phyloP scores from a whole-genome alignment of 441 rosid species.

The Adansonia rubrostipa region DNA sequence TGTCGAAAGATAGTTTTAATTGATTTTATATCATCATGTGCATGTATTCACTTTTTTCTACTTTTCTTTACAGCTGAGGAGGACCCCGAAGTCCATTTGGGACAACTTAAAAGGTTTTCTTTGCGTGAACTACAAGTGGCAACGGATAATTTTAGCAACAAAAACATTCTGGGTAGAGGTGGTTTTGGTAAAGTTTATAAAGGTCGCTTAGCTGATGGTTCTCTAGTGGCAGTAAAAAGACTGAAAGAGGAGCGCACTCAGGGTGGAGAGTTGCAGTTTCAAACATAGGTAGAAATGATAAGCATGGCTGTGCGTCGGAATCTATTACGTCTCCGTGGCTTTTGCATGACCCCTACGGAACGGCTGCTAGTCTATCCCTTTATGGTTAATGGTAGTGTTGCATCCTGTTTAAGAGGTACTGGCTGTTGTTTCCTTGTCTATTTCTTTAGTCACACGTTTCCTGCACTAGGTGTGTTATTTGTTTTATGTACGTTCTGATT shows the following conservation, averaged over 20 bases:
- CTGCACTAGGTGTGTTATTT: no score
- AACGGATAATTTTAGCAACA: constrained; percentile 71
- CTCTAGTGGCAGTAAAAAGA: constrained; percentile 81
- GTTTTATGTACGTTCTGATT: no score
- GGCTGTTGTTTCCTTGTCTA: constrained; percentile 2
- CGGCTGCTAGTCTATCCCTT: constrained; percentile 84
- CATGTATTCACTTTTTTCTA: constrained; percentile 28
- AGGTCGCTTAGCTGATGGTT: constrained; percentile 73
- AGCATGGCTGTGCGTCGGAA: no score
- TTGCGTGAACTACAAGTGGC: constrained; percentile 86
- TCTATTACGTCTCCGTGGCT: no score
- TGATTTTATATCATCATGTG: constrained; percentile 18
- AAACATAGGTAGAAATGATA: constrained; percentile 90
- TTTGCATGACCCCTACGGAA: no score
- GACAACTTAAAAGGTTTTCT: constrained; percentile 81
- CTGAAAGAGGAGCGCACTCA: constrained; percentile 82
- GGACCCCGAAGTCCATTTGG: constrained; percentile 88
- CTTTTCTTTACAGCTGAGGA: constrained; percentile 65
- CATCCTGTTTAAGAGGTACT: constrained; percentile 85
- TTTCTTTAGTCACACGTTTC: not conserved
- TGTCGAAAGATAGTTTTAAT: constrained; percentile 20
- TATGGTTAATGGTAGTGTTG: constrained; percentile 91
- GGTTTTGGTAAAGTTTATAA: no score
- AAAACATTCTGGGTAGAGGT: no score
- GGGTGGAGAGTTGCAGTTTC: constrained; percentile 84